These are phyloP conservation scores for Colletotrichum scovillei DNA, from an alignment of 2,329 filamentous ascomycete genomes.

Conservation along the genomic window DNA sequence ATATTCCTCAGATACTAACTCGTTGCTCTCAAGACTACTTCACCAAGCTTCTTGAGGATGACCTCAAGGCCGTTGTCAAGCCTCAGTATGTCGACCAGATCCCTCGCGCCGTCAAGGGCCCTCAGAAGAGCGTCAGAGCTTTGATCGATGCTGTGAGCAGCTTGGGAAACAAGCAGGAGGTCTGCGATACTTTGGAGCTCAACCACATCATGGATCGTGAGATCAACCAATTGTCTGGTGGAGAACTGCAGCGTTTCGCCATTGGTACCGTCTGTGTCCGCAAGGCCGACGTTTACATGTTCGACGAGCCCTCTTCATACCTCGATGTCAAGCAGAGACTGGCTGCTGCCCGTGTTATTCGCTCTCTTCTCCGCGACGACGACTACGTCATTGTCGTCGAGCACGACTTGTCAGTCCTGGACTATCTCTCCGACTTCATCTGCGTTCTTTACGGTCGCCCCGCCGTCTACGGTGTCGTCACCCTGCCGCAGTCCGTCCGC, in stretches of 20 bases:
- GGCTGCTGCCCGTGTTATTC: conserved; percentile 90
- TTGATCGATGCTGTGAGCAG: conserved; percentile 82
- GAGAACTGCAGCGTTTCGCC: conserved; percentile 97
- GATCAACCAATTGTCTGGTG: conserved; percentile 90
- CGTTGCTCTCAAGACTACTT: conserved; percentile 79
- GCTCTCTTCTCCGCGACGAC: conserved; percentile 86
- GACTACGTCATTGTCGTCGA: conserved; percentile 99
- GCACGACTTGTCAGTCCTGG: conserved; percentile 97
- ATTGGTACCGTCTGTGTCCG: conserved; percentile 97
- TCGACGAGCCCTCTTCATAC: conserved; percentile 98
- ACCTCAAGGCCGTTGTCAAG: conserved; percentile 98
- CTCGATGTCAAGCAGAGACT: conserved; percentile 99
- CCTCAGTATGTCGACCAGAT: conserved; percentile 99
- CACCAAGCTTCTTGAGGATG: conserved; percentile 96
- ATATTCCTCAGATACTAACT: conserved; percentile 1
- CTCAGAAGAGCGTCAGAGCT: conserved; percentile 81
- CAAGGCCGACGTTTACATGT: conserved; percentile 99
- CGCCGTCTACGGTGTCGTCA: conserved; percentile 97
- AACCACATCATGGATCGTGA: conserved; percentile 93
- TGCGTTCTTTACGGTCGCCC: conserved; percentile 97
- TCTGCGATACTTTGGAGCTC: conserved; percentile 86
- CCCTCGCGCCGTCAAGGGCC: conserved; percentile 87
- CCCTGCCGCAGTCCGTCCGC: conserved; percentile 92
- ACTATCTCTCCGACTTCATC: conserved; percentile 98
- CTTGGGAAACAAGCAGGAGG: conserved; percentile 83